A percentile compares a stretch with the other conserved stretches of the same genome.
phyloP scores from a whole-genome alignment of 2,329 filamentous ascomycete genomes.

The Clarireedia paspali region DNA sequence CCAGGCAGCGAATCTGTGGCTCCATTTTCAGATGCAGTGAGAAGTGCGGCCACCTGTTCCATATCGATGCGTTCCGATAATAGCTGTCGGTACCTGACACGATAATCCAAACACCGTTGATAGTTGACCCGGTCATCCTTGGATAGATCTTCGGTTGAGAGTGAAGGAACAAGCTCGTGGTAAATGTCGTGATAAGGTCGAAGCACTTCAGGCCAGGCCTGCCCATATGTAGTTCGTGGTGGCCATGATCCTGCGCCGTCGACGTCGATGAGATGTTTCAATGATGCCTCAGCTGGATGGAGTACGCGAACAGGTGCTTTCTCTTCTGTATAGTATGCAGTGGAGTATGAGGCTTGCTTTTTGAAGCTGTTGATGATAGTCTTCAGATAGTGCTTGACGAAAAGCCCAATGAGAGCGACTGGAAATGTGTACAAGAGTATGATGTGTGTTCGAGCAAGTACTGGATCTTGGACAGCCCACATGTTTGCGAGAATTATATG shows the following conservation, averaged over 20 bases:
- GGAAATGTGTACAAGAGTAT: background rate
- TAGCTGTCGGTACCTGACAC: constrained; percentile 1
- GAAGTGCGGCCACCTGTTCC: background rate
- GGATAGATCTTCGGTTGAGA: constrained; percentile 20
- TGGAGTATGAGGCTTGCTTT: background rate
- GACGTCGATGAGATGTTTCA: background rate
- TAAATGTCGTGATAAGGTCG: constrained; percentile 29
- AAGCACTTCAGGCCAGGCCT: constrained; percentile 25
- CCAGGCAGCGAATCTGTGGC: constrained; percentile 24
- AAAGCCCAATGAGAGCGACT: background rate
- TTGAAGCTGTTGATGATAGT: background rate
- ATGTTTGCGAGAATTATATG: background rate
- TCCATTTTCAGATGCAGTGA: constrained; percentile 19
- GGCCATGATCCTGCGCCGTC: constrained; percentile 24
- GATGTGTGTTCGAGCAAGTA: background rate
- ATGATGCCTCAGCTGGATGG: background rate
- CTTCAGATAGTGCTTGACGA: background rate
- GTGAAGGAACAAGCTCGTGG: constrained; percentile 22
- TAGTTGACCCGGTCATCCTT: constrained; percentile 26
- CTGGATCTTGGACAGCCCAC: background rate
- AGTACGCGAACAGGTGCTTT: background rate
- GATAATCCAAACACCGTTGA: constrained; percentile 7
- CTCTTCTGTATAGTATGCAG: background rate
- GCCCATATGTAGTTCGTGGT: constrained; percentile 15
- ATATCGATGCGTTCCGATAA: constrained; percentile 3